phyloP scores from a whole-genome alignment of 208 protist genomes.

The Leishmania turanica region DNA sequence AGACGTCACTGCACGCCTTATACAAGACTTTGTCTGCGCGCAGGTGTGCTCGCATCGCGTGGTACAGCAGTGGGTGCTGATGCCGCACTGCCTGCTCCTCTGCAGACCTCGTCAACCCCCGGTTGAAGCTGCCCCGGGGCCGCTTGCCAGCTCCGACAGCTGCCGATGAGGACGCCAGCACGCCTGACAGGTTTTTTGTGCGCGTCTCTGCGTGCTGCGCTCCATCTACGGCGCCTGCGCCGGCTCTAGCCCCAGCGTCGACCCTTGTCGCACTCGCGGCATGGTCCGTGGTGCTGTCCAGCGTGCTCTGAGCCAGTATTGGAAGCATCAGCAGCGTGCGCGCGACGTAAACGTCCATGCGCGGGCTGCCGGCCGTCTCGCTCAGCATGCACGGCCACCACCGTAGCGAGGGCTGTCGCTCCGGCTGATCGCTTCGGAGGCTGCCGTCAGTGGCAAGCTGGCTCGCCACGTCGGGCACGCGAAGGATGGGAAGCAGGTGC shows the following conservation, averaged over 20 bases:
- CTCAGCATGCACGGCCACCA: constrained; percentile 21
- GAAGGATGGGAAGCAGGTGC: constrained; percentile 5
- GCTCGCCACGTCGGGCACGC: background rate
- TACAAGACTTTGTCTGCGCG: background rate
- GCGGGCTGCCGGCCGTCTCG: constrained; percentile 15
- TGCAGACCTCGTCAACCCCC: background rate
- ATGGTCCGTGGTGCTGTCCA: constrained; percentile 8
- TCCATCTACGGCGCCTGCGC: background rate
- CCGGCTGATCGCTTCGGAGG: background rate
- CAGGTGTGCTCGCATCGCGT: constrained; percentile 8
- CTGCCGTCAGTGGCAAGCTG: background rate
- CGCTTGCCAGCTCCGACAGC: background rate
- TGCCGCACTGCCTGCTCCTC: constrained; percentile 22
- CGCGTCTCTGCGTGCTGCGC: background rate
- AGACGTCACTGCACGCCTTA: background rate
- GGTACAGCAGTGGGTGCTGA: constrained; percentile 19
- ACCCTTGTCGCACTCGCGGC: background rate
- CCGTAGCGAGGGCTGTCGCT: constrained; percentile 2
- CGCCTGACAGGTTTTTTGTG: background rate
- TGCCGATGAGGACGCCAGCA: background rate
- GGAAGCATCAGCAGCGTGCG: constrained; percentile 37
- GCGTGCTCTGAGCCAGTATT: constrained; percentile 21
- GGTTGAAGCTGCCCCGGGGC: background rate
- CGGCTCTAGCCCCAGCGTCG: background rate
- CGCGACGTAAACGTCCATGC: constrained; percentile 22